Evolutionary conservation across 1,284 basidiomycete genomes (phyloP).

Genomic region (Puccinia brachypodii): DNA sequence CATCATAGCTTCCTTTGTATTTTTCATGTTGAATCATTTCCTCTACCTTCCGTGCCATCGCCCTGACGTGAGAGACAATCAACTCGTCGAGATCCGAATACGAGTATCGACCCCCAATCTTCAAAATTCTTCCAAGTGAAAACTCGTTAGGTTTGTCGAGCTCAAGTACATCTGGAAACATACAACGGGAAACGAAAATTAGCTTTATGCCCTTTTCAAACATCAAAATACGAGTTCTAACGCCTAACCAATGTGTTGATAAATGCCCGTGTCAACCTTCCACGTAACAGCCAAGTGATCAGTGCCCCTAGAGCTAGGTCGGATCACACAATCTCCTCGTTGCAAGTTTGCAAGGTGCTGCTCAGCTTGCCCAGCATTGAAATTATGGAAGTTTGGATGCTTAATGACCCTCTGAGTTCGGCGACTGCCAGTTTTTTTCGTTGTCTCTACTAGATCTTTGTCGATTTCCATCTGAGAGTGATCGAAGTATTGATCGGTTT

Average conservation of each 20-base stretch:
- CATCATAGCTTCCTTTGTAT: constrained; percentile 82
- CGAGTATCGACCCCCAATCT: constrained; percentile 73
- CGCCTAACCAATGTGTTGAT: constrained; percentile 82
- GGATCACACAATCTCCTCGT: constrained; percentile 89
- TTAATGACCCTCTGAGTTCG: constrained; percentile 79
- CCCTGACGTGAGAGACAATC: constrained; percentile 94
- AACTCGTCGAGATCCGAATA: constrained; percentile 97
- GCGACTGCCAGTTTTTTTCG: constrained; percentile 79
- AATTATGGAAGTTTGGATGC: constrained; percentile 97
- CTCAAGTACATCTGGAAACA: constrained; percentile 79
- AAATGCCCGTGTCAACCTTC: constrained; percentile 97
- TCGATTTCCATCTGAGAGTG: constrained; percentile 68
- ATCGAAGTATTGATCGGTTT: constrained; percentile 71
- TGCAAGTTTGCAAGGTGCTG: constrained; percentile 83
- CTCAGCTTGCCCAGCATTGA: constrained; percentile 88
- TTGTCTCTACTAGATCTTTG: constrained; percentile 68
- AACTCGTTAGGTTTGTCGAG: constrained; percentile 68
- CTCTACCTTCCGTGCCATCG: constrained; percentile 89
- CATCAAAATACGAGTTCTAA: not conserved
- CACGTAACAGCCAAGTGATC: constrained; percentile 97
- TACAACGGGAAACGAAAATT: not conserved
- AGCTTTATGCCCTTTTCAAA: not conserved
- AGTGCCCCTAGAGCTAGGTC: constrained; percentile 89
- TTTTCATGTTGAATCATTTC: constrained; percentile 95
- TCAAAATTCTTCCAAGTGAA: constrained; percentile 68